Percentiles rank a stretch among this genome's conserved stretches.
phyloP scores from a whole-genome alignment of 495 filamentous ascomycete genomes.

The Aspergillus hancockii region DNA sequence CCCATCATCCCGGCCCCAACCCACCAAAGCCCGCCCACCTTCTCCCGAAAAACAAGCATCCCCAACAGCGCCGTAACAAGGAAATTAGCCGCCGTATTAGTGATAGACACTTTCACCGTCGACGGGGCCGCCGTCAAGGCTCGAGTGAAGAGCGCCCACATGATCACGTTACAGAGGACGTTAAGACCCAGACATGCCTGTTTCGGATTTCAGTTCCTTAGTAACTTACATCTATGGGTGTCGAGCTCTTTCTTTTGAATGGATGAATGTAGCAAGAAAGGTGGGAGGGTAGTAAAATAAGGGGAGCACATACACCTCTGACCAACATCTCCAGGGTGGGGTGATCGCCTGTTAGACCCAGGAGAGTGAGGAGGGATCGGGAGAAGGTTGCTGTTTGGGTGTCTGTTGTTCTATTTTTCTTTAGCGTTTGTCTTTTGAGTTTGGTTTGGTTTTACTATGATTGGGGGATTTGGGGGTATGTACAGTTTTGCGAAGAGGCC shows the following conservation, averaged over 20 bases:
- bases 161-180: slow-evolving; percentile 84
- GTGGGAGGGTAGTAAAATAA: background rate
- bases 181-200: slow-evolving; percentile 88
- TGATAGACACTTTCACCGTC: slow-evolving; percentile 86
- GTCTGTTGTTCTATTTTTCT: slow-evolving; percentile 72
- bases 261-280: background rate
- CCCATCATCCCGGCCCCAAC: slow-evolving; percentile 75
- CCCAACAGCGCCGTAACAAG: slow-evolving; percentile 86
- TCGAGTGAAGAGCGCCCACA: slow-evolving; percentile 87
- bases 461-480: background rate
- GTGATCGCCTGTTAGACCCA: slow-evolving; percentile 47
- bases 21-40: slow-evolving; percentile 82
- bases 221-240: too few relatives aligned
- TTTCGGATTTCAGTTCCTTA: too few relatives aligned
- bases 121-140: slow-evolving; percentile 81
- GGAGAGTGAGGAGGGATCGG: slow-evolving; percentile 56
- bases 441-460: too few relatives aligned
- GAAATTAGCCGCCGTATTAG: slow-evolving; percentile 94
- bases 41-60: slow-evolving; percentile 69
- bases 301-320: slow-evolving; percentile 60
- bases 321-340: slow-evolving; percentile 66
- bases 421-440: slow-evolving; percentile 9
- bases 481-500: slow-evolving; percentile 96
- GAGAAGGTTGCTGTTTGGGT: slow-evolving; percentile 74
- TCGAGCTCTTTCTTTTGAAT: too few relatives aligned